Evolutionary conservation across 148 eudicot species (phyloP).

Genomic region (Chenopodium formosanum): DNA sequence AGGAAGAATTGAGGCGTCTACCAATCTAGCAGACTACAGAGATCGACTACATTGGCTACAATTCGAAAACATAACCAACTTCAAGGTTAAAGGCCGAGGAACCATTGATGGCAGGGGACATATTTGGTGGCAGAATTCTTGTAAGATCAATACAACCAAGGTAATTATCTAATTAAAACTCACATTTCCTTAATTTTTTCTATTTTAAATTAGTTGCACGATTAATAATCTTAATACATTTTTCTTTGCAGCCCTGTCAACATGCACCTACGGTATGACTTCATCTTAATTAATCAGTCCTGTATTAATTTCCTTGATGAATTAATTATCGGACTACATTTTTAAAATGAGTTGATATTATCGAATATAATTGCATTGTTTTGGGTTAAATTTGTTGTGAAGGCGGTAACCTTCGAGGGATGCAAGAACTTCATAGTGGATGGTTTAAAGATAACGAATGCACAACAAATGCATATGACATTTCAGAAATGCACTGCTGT

Average conservation of each 20-base stretch:
- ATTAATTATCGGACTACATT: background rate
- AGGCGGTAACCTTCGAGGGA: slow-evolving; percentile 67
- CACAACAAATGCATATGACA: slow-evolving; percentile 77
- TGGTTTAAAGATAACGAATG: slow-evolving; percentile 46
- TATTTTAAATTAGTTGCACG: no score
- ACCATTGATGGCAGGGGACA: slow-evolving; percentile 74
- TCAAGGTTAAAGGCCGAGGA: slow-evolving; percentile 65
- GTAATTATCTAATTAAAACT: slow-evolving; percentile 28
- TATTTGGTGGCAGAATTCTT: slow-evolving; percentile 80
- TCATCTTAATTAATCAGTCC: background rate
- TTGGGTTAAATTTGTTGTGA: background rate
- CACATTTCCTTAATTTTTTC: no score
- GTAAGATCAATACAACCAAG: slow-evolving; percentile 51
- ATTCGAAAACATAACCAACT: slow-evolving; percentile 48
- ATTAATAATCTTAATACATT: background rate
- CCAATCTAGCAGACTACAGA: slow-evolving; percentile 42
- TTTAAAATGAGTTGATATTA: background rate
- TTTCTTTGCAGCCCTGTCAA: slow-evolving; percentile 55
- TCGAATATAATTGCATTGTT: background rate
- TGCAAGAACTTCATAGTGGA: slow-evolving; percentile 56
- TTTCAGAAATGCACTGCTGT: slow-evolving; percentile 53
- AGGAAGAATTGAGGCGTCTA: slow-evolving; percentile 69
- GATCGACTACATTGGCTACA: slow-evolving; percentile 54
- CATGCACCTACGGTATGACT: slow-evolving; percentile 80
- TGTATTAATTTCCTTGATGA: background rate